A percentile compares a stretch with the other conserved stretches of the same genome.
Conservation (phyloP, 2,329 filamentous ascomycete genomes). For the Xylaria sp. region DNA sequence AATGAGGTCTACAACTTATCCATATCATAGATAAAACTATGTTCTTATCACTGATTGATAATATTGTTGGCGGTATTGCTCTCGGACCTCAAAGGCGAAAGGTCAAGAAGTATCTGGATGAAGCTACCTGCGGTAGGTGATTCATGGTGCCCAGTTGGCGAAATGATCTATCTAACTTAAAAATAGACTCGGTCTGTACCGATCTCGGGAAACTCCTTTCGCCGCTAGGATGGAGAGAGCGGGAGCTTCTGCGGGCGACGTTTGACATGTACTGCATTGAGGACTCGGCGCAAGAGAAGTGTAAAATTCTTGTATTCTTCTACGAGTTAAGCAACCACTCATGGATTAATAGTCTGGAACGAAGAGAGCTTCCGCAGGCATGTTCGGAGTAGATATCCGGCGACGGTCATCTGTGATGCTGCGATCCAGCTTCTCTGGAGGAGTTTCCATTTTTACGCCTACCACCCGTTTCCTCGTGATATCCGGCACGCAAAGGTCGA, state of each 20-base stretch:
- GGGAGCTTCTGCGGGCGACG: neutral
- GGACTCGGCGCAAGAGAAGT: constrained; percentile 6
- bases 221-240: neutral
- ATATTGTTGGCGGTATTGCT: neutral
- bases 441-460: constrained; percentile 31
- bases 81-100: constrained; percentile 13
- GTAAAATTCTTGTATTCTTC: neutral
- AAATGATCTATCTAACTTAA: neutral
- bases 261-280: constrained; percentile 23
- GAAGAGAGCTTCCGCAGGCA: constrained; percentile 21
- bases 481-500: neutral
- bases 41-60: neutral
- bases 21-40: no score
- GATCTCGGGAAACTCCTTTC: constrained; percentile 16
- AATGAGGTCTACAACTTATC: no score
- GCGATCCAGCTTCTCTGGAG: constrained; percentile 22
- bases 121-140: constrained; percentile 18
- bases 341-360: constrained; percentile 13
- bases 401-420: constrained; percentile 1
- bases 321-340: neutral
- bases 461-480: constrained; percentile 15
- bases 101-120: constrained; percentile 8
- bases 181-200: neutral
- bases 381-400: constrained; percentile 7
- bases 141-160: no score